phyloP scores from a whole-genome alignment of 148 eudicot genomes.

The Heliosperma pusillum region DNA sequence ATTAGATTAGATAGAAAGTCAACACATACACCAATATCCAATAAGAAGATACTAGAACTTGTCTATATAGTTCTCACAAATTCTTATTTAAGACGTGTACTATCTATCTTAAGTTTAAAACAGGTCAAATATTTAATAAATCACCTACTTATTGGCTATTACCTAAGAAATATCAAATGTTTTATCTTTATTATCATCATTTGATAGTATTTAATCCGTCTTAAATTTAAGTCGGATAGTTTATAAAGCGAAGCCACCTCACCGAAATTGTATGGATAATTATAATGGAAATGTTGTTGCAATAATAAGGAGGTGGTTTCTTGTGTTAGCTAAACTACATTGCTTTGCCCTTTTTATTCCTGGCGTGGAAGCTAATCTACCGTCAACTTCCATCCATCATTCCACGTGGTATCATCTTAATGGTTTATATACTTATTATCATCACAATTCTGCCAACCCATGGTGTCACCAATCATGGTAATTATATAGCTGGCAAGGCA shows the following conservation, averaged over 20 bases:
- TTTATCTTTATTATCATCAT: too few species aligned
- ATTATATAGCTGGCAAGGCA: not conserved
- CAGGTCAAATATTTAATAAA: too few species aligned
- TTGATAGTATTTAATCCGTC: too few species aligned
- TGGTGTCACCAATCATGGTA: constrained; percentile 10
- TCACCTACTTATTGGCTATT: too few species aligned
- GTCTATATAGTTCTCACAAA: too few species aligned
- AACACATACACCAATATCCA: constrained; percentile 13
- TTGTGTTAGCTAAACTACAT: constrained; percentile 19
- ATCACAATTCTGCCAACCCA: constrained; percentile 17
- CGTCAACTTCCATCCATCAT: constrained; percentile 14
- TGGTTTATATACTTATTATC: not conserved
- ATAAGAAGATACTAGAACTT: too few species aligned
- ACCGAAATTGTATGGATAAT: not conserved
- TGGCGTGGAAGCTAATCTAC: constrained; percentile 29
- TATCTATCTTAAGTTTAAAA: too few species aligned
- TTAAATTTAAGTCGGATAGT: too few species aligned
- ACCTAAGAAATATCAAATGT: too few species aligned
- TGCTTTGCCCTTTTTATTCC: constrained; percentile 1
- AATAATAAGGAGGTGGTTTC: constrained; percentile 6
- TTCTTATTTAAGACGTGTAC: too few species aligned
- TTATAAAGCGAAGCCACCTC: constrained; percentile 14
- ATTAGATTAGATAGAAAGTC: not conserved
- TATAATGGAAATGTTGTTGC: not conserved
- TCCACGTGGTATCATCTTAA: constrained; percentile 26